Conservation (phyloP, 1,139 yeast genomes). For the Magnusiomyces sp. region DNA sequence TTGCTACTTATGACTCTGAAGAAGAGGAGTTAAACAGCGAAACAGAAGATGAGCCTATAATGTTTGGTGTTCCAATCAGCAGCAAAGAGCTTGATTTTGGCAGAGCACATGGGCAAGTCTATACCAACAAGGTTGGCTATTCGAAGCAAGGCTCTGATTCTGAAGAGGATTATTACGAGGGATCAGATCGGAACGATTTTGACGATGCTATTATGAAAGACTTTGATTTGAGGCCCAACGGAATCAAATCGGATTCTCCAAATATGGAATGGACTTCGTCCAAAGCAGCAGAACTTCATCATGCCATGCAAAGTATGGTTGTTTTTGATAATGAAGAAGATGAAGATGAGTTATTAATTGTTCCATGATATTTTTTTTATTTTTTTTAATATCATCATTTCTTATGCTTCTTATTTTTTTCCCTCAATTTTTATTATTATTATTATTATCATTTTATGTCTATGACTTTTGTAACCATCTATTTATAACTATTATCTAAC, state of each 20-base stretch:
- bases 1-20: conserved; percentile 21
- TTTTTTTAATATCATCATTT: background rate
- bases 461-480: too few species aligned
- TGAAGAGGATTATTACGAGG: too few species aligned
- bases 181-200: too few species aligned
- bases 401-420: background rate
- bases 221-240: too few species aligned
- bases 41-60: background rate
- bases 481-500: too few species aligned
- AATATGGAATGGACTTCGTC: conserved; percentile 1
- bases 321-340: conserved; percentile 11
- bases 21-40: conserved; percentile 4
- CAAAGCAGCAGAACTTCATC: conserved; percentile 22
- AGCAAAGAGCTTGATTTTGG: conserved; percentile 23
- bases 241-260: too few species aligned
- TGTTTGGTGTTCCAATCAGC: conserved; percentile 19
- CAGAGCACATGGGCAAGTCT: conserved; percentile 22
- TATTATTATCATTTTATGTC: too few species aligned
- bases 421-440: background rate
- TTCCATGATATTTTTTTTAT: background rate
- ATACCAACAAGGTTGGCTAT: too few species aligned
- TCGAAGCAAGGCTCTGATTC: background rate
- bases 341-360: conserved; percentile 1
- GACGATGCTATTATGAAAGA: too few species aligned
- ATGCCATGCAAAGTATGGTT: conserved; percentile 27